A percentile compares a stretch with the other conserved stretches of the same genome.
Conservation (phyloP, 345 rosid species). For the Turritis glabra region DNA sequence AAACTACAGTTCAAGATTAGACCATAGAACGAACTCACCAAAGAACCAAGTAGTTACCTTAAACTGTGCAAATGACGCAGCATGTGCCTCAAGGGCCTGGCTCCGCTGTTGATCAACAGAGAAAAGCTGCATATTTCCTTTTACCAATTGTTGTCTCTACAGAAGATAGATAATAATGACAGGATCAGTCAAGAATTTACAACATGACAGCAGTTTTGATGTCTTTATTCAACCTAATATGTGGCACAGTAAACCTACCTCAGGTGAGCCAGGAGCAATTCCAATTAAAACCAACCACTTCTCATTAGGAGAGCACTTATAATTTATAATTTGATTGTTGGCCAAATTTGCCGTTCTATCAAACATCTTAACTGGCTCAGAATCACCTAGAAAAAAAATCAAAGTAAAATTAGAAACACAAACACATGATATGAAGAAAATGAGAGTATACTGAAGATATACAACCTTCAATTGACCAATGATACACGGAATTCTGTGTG, state of each 20-base stretch:
- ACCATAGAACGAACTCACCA: not conserved
- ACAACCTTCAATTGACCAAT: constrained; percentile 97
- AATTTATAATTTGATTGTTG: constrained; percentile 96
- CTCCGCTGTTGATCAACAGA: constrained; percentile 98
- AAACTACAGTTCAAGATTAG: constrained; percentile 18
- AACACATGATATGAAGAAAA: constrained; percentile 8
- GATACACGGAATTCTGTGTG: constrained; percentile 86
- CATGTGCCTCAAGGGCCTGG: constrained; percentile 99
- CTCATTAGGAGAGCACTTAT: constrained; percentile 89
- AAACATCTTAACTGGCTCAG: constrained; percentile 95
- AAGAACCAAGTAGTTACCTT: constrained; percentile 49
- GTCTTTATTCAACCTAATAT: constrained; percentile 15
- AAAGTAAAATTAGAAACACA: constrained; percentile 19
- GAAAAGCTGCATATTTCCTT: constrained; percentile 94
- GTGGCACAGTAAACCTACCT: constrained; percentile 51
- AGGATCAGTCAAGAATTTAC: constrained; percentile 4
- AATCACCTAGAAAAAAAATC: constrained; percentile 61
- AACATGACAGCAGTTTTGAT: constrained; percentile 8
- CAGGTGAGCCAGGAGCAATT: constrained; percentile 96
- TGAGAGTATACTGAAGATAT: constrained; percentile 12
- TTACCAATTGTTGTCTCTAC: constrained; percentile 87
- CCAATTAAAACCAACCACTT: constrained; percentile 99
- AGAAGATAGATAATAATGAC: constrained; percentile 14
- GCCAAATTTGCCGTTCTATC: constrained; percentile 93
- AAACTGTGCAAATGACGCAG: constrained; percentile 92